A percentile compares a stretch with the other conserved stretches of the same genome.
These are phyloP conservation scores for Dimargaris xerosporica DNA, from an alignment of 192 early-diverging fungal genomes.

Conservation along the genomic window DNA sequence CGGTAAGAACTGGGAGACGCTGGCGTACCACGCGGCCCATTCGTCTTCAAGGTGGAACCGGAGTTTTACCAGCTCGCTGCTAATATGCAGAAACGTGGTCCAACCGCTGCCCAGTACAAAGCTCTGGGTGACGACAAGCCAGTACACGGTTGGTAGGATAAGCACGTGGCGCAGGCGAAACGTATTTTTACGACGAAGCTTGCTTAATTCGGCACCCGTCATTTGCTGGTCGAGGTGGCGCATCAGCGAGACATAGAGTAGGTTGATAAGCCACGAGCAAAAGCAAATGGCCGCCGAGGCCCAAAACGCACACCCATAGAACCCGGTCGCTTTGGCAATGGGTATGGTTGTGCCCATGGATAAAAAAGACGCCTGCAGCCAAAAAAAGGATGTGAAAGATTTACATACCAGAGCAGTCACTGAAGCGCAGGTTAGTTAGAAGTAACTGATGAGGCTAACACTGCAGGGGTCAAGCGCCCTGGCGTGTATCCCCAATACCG, in stretches of 20 bases:
- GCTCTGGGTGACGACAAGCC: slow-evolving; percentile 40
- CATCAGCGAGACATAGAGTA: slow-evolving; percentile 46
- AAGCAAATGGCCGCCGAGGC: slow-evolving; percentile 47
- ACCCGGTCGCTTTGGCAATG: slow-evolving; percentile 22
- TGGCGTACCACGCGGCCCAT: slow-evolving; percentile 46
- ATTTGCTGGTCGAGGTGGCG: slow-evolving; percentile 18
- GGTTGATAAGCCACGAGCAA: slow-evolving; percentile 49
- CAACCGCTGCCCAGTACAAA: slow-evolving; percentile 44
- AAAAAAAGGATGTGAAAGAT: too few relatives aligned
- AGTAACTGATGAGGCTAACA: too few relatives aligned
- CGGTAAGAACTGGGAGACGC: slow-evolving; percentile 49
- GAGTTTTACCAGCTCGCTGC: slow-evolving; percentile 57
- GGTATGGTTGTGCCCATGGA: slow-evolving; percentile 52
- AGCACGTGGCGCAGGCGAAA: slow-evolving; percentile 38
- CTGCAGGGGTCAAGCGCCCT: too few relatives aligned
- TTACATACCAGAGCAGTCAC: too few relatives aligned
- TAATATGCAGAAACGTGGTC: slow-evolving; percentile 50
- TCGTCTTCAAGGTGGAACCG: slow-evolving; percentile 44
- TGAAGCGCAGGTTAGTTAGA: too few relatives aligned
- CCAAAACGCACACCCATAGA: slow-evolving; percentile 31
- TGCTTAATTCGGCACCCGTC: slow-evolving; percentile 16
- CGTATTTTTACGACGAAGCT: slow-evolving; percentile 31
- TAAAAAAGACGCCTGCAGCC: slow-evolving; percentile 43
- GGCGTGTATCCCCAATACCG: too few relatives aligned
- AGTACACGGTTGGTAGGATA: slow-evolving; percentile 40